Base-by-base conservation (phyloP, 441 rosid genomes). In the Brassica hybrid region DNA sequence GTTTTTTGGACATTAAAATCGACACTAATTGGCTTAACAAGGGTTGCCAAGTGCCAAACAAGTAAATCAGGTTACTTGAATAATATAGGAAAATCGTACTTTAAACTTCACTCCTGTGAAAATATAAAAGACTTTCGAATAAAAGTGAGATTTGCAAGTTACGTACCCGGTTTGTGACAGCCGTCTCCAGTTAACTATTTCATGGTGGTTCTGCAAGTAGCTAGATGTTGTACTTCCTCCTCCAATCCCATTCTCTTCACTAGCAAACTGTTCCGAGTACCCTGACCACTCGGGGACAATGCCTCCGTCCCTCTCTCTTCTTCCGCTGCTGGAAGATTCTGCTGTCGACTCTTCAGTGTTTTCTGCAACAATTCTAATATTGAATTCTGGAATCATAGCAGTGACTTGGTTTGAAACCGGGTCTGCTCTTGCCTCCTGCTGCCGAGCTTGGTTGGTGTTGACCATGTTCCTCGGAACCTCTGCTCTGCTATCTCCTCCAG, bases 101-200 rank as follows among this genome's bases (percentile, higher is more conserved):
- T 56, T 14, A 4, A 54, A 11, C 45, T 52, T 30, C 6, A 69
- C 12, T 68, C 62, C 11, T 11, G 5, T 74, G 66, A 74, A 19
- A 10, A 34, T 6, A 14, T 21, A 2, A n/a, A 23, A 67, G 19
- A 74, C 5, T 11, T 36, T 6, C 16, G 3, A 60, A 34, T 30
- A 25, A n/a, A 23, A 67, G 19, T 43, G 1, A 1, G 23, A 25
- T 18, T 25, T 74, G 56, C 5, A 58, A 14, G 73, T 75, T 70
- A 75, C 88, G 83, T 92, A 96, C 97, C 99, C 98, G 67, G 97
- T 93, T 81, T 92, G 97, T 76, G 99, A 89, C 67, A 96, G 92
- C 85, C 86, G 85, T 84, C 89, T 90, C 90, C 97, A 92, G 65
- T 89, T 96, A 4, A 96, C 69, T 76, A 89, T 84, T 85, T 93